These are phyloP conservation scores for Amaranthus hypochondriacus DNA, from an alignment of 148 eudicot genomes.

Conservation along the genomic window DNA sequence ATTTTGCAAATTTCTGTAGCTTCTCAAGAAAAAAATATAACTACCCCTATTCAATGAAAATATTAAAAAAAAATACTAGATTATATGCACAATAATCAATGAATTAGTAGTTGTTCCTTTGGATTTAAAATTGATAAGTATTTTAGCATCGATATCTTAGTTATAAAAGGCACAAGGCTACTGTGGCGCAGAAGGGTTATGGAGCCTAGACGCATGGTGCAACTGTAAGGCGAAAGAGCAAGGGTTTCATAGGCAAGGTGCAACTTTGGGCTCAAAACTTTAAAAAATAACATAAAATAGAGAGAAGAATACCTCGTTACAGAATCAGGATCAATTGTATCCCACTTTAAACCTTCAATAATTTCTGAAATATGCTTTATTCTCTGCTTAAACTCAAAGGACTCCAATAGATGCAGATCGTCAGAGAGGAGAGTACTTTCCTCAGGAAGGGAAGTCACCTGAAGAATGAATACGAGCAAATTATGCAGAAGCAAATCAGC, in stretches of 20 bases:
- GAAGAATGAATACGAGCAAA: conserved; percentile 1
- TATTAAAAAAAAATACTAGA: too few species aligned
- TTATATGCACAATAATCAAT: too few species aligned
- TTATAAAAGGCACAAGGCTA: too few species aligned
- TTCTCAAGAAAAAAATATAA: too few species aligned
- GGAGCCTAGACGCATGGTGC: too few species aligned
- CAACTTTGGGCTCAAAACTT: neutral
- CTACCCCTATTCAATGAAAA: too few species aligned
- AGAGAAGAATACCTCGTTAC: conserved; percentile 60
- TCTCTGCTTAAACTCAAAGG: conserved; percentile 83
- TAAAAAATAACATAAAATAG: neutral
- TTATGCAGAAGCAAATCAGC: neutral
- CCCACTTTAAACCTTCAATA: conserved; percentile 80
- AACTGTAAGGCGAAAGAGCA: neutral
- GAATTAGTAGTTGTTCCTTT: too few species aligned
- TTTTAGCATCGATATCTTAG: too few species aligned
- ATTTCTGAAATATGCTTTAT: conserved; percentile 68
- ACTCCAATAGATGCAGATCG: conserved; percentile 81
- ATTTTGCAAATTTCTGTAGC: too few species aligned
- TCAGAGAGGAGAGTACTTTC: conserved; percentile 63
- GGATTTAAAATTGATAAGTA: too few species aligned
- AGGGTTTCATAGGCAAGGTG: neutral
- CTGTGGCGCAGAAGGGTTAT: too few species aligned
- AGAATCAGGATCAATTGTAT: conserved; percentile 74
- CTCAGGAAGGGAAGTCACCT: conserved; percentile 54